Evolutionary conservation across 1,139 yeast species (phyloP).

Genomic region (Saccharomyces hybrid): DNA sequence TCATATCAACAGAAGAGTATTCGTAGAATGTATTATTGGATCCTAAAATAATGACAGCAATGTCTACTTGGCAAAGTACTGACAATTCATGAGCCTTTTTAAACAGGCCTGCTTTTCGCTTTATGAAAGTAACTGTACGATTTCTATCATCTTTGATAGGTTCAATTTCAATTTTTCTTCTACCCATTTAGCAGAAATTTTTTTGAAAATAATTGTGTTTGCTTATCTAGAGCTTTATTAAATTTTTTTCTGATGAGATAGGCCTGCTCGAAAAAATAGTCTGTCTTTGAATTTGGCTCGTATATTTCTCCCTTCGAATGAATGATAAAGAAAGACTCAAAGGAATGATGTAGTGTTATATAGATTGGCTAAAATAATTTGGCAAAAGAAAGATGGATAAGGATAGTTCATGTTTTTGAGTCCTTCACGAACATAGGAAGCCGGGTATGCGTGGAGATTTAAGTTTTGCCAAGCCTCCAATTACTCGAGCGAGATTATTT

Average conservation of each 20-base stretch:
- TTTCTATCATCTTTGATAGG: conserved; percentile 89
- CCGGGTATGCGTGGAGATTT: neutral
- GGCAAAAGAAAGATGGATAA: neutral
- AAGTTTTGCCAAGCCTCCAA: conserved; percentile 1
- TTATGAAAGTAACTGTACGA: conserved; percentile 81
- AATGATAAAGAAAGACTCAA: neutral
- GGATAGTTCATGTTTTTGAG: neutral
- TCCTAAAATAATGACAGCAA: conserved; percentile 87
- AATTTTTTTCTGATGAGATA: neutral
- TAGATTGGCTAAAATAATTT: neutral
- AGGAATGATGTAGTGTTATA: neutral
- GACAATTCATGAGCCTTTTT: conserved; percentile 94
- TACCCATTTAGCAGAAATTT: conserved; percentile 56
- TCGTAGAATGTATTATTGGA: conserved; percentile 70
- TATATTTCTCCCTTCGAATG: neutral
- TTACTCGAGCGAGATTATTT: neutral
- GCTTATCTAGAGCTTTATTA: neutral
- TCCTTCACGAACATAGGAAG: neutral
- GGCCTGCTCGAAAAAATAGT: neutral
- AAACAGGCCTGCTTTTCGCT: conserved; percentile 89
- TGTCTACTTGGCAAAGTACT: conserved; percentile 84
- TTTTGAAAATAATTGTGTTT: neutral
- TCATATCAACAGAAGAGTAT: conserved; percentile 64
- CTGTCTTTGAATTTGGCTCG: neutral
- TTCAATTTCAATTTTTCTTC: conserved; percentile 90